These are phyloP conservation scores for Penicillium sp. DNA, from an alignment of 2,329 filamentous ascomycete genomes.

Conservation along the genomic window DNA sequence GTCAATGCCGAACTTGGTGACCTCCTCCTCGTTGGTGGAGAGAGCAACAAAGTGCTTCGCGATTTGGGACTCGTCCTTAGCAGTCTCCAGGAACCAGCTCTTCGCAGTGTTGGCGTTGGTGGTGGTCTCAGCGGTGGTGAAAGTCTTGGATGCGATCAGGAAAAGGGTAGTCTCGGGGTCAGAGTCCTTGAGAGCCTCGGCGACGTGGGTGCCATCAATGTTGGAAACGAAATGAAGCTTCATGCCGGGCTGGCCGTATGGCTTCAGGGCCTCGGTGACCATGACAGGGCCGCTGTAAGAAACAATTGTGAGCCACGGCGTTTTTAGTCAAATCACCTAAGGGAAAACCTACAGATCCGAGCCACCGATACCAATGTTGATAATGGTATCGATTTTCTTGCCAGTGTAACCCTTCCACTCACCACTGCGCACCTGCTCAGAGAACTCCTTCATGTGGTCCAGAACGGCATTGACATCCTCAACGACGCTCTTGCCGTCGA, in stretches of 20 bases:
- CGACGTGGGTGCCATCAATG: slow-evolving; percentile 98
- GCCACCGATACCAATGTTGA: slow-evolving; percentile 98
- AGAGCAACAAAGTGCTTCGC: slow-evolving; percentile 99
- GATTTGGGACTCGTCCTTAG: slow-evolving; percentile 74
- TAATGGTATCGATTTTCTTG: slow-evolving; percentile 93
- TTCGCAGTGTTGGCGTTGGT: slow-evolving; percentile 98
- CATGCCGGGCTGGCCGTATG: slow-evolving; percentile 83
- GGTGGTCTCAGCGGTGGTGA: slow-evolving; percentile 95
- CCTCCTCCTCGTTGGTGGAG: slow-evolving; percentile 92
- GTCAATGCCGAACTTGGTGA: slow-evolving; percentile 98
- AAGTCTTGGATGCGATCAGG: slow-evolving; percentile 98
- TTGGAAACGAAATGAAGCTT: slow-evolving; percentile 99
- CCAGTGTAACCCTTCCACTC: slow-evolving; percentile 97
- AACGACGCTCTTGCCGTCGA: slow-evolving; percentile 91
- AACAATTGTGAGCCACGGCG: slow-evolving; percentile 13
- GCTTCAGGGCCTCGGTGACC: slow-evolving; percentile 96
- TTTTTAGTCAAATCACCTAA: slow-evolving; percentile 16
- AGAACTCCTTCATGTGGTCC: slow-evolving; percentile 98
- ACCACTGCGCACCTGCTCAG: slow-evolving; percentile 89
- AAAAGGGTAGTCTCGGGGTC: slow-evolving; percentile 99
- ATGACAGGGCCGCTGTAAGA: slow-evolving; percentile 83
- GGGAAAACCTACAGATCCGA: slow-evolving; percentile 81
- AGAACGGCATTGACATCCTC: slow-evolving; percentile 89
- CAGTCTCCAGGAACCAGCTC: slow-evolving; percentile 88
- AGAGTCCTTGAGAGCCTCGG: slow-evolving; percentile 84